phyloP scores from a whole-genome alignment of 306 rosid genomes.

The Castanea crenata region DNA sequence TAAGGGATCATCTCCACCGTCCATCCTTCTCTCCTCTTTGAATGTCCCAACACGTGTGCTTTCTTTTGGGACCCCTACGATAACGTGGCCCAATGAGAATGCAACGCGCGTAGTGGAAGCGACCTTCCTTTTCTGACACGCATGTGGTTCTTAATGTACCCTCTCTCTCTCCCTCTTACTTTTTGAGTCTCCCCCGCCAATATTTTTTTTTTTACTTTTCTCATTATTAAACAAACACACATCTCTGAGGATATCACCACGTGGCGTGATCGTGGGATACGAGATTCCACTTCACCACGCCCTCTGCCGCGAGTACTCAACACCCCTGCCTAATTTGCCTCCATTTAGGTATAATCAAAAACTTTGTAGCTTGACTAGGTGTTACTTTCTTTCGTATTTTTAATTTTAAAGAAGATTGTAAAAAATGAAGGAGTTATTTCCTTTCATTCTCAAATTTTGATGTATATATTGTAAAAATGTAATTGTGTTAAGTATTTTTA shows the following conservation, averaged over 20 bases:
- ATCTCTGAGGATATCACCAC: slow-evolving; percentile 38
- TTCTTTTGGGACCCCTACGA: background rate
- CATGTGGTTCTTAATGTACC: slow-evolving; percentile 51
- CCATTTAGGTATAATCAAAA: too few species aligned
- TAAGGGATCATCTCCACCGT: slow-evolving; percentile 29
- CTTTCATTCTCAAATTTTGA: too few species aligned
- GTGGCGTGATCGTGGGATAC: slow-evolving; percentile 51
- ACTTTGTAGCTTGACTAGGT: too few species aligned
- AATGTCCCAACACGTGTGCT: slow-evolving; percentile 40
- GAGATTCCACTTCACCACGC: slow-evolving; percentile 15
- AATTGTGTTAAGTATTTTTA: too few species aligned
- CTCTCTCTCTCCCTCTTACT: background rate
- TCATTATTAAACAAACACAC: too few species aligned
- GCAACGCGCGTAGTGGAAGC: slow-evolving; percentile 36
- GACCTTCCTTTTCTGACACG: slow-evolving; percentile 54
- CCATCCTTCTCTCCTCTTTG: background rate
- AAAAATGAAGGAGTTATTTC: too few species aligned
- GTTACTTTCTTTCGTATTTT: too few species aligned
- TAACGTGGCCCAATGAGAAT: slow-evolving; percentile 50
- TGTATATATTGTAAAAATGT: too few species aligned
- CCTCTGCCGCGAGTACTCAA: background rate
- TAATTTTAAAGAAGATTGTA: too few species aligned
- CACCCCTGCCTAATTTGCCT: too few species aligned
- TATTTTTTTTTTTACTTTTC: background rate
- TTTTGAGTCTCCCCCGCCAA: background rate